Evolutionary conservation across 2,329 filamentous ascomycete genomes (phyloP).

Genomic region (Tolypocladium capitatum): DNA sequence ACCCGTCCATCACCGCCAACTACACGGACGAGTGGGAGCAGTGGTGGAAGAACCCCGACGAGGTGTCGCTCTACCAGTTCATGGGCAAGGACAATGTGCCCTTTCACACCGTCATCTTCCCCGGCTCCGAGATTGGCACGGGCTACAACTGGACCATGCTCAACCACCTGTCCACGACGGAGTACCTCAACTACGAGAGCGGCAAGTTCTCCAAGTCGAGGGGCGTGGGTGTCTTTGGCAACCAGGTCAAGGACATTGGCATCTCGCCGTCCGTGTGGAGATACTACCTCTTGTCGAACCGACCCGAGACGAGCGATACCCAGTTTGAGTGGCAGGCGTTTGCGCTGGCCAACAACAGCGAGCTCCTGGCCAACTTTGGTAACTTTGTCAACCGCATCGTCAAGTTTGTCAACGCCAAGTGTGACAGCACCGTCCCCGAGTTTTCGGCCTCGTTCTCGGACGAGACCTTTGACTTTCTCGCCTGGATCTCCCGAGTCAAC

Average conservation of each 20-base stretch:
- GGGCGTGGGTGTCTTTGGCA: slow-evolving; percentile 82
- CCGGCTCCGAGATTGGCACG: slow-evolving; percentile 73
- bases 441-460: slow-evolving; percentile 40
- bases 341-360: slow-evolving; percentile 75
- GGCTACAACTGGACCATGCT: slow-evolving; percentile 80
- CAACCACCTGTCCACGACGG: slow-evolving; percentile 76
- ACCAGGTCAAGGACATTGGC: slow-evolving; percentile 76
- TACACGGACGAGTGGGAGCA: slow-evolving; percentile 83
- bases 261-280: slow-evolving; percentile 82
- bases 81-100: slow-evolving; percentile 67
- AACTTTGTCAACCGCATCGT: slow-evolving; percentile 64
- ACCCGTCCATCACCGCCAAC: slow-evolving; percentile 85
- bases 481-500: slow-evolving; percentile 28
- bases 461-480: slow-evolving; percentile 32
- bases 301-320: slow-evolving; percentile 74
- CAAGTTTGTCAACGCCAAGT: slow-evolving; percentile 67
- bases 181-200: slow-evolving; percentile 74
- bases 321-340: slow-evolving; percentile 85
- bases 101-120: slow-evolving; percentile 78
- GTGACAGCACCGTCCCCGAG: slow-evolving; percentile 56
- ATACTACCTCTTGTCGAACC: slow-evolving; percentile 76
- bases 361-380: slow-evolving; percentile 63
- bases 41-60: slow-evolving; percentile 86
- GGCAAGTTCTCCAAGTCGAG: slow-evolving; percentile 91
- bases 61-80: slow-evolving; percentile 86